Base-by-base conservation (phyloP, 768 basidiomycete genomes). In the Pulveroboletus frians region DNA sequence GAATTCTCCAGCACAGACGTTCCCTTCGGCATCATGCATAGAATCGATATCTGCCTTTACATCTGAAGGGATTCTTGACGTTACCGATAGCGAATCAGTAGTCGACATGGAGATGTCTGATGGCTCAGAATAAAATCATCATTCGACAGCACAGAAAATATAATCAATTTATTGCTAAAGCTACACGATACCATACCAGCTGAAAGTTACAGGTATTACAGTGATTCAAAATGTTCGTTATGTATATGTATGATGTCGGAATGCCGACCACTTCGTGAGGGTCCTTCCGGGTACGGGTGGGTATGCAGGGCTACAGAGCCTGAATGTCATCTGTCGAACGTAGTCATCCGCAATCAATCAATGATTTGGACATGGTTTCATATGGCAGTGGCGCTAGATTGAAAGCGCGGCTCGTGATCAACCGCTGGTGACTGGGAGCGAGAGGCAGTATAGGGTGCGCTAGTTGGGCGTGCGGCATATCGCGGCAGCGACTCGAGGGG, bases 401-500 rank as follows among this genome's bases (percentile, higher is more conserved):
- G 51, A 37, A 67, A 67, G 2, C 52, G 66, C 32, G 56, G 61
- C 23, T 56, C 48, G 39, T 38, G 26, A 26, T 46, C 55, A 15
- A 53, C 56, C 3, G 52, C 34, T 10, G 55, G 55, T 21, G 68
- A 59, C 29, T 46, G 54, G 6, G 68, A 42, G 18, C 59, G 66
- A 9, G 68, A 58, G 10, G 49, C 40, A 14, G 11, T 4, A 37
- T 56, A 53, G 18, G 49, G 61, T 27, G 52, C 35, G 17, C 61
- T 68, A 29, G 64, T 65, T 15, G 74, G 64, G 45, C 64, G 69
- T 41, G 75, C 56, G 5, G 73, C 76, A 54, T 85, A 83, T 20
- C 81, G 75, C 9, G 84, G 84, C 18, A 84, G 68, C 0, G 79
- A 66, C 62, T 84, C 82, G 5, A 82, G 65, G 21, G 84, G 84